Evolutionary conservation across 108 stramenopile genomes (phyloP), one percentile per base, ranked within the genome.

Genomic region (Nitzschia putrida): DNA sequence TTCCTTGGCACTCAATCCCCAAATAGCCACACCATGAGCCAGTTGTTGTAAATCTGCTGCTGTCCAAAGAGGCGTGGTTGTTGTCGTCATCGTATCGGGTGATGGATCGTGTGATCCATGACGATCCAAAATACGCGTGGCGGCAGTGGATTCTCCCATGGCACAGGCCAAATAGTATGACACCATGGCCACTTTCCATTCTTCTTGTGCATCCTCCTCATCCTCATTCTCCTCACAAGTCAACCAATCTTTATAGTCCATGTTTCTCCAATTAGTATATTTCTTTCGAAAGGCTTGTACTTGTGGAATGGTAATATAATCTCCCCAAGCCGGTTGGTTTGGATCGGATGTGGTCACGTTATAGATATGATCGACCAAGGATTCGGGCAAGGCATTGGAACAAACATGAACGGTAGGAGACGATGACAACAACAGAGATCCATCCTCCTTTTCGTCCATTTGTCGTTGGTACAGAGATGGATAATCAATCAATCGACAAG

Each of bases 21-120:
- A 92, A 0, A 92, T 78, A 10, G 88, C 88, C 41, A 89, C 80
- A 5, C 91, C 88, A 63, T 92, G 87, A 13, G 61, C 80, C 8
- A 53, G 49, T 18, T 40, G 43, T 70, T 43, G 55, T n/a, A 50
- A 52, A 38, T 81, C 66, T 7, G 60, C 38, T 50, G 45, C 65
- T n/a, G 23, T 42, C 43, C 51, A 52, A 38, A 61, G 44, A 40
- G 68, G 22, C 12, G 26, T 45, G 11, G 5, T 8, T 40, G 29
- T 10, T 29, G 34, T 8, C 0, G 11, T 6, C 6, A 3, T 16
- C 18, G 14, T 16, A 3, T 49, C n/a, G 2, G 47, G 4, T 16
- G 18, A 16, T 1, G 2, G n/a, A 4, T 18, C 18, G 4, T 11
- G 16, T 1, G 13, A 16, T 18, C 34, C 26, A 20, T 11, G 22